Evolutionary conservation across 306 rosid genomes (phyloP).

Genomic region (Gynostemma pentaphyllum): DNA sequence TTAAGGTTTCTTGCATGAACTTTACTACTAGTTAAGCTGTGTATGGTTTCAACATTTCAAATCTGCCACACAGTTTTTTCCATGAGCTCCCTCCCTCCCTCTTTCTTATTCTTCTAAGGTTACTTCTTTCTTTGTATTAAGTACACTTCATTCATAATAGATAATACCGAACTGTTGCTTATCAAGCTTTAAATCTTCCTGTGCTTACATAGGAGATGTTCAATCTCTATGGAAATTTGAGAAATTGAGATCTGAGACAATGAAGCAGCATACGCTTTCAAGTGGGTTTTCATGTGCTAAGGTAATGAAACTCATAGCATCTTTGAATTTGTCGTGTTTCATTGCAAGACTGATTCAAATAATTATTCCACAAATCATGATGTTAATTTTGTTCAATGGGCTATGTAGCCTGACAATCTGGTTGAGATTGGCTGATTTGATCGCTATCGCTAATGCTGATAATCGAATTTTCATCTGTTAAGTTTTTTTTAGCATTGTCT

Average conservation of each 20-base stretch:
- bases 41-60: no score
- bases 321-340: neutral
- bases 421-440: neutral
- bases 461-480: neutral
- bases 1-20: neutral
- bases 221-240: slow-evolving; percentile 63
- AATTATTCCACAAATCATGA: neutral
- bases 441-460: neutral
- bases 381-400: neutral
- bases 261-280: slow-evolving; percentile 54
- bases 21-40: no score
- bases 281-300: slow-evolving; percentile 72
- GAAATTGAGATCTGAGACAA: slow-evolving; percentile 55
- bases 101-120: neutral
- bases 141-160: neutral
- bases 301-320: slow-evolving; percentile 26
- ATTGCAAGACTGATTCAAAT: neutral
- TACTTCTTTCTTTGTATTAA: neutral
- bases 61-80: neutral
- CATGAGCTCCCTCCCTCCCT: neutral
- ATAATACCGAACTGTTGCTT: slow-evolving; percentile 1
- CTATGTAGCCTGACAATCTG: neutral
- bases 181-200: slow-evolving; percentile 15
- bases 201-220: slow-evolving; percentile 50
- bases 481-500: neutral